phyloP scores from a whole-genome alignment of 73 alveolate genomes.

The Halteria grandinella region DNA sequence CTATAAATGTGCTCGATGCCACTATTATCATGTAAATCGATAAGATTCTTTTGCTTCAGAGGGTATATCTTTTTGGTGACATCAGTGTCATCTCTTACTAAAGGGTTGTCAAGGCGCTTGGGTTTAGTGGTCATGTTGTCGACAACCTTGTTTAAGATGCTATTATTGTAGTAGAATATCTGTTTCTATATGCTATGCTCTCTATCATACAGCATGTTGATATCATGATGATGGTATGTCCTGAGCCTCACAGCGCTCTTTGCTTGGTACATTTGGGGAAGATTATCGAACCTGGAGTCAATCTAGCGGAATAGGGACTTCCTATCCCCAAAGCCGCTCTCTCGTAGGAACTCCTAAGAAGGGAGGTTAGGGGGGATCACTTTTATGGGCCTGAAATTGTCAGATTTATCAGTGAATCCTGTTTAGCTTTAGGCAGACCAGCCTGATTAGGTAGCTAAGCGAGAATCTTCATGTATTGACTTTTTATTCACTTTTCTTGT shows the following conservation, averaged over 20 bases:
- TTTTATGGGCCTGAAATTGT: not conserved
- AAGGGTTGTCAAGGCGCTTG: no score
- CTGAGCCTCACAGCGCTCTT: not conserved
- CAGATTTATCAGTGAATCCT: not conserved
- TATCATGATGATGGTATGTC: not conserved
- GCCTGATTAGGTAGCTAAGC: no score
- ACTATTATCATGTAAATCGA: no score
- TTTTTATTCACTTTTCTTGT: no score
- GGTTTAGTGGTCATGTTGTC: no score
- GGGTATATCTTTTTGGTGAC: no score
- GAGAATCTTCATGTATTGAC: no score
- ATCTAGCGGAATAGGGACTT: not conserved
- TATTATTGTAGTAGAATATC: conserved; percentile 30
- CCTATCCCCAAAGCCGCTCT: no score
- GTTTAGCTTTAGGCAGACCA: not conserved
- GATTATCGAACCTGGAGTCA: not conserved
- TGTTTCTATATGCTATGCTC: conserved; percentile 1
- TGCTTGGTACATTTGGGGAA: not conserved
- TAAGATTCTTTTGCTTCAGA: no score
- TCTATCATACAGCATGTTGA: conserved; percentile 4
- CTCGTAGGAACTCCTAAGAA: not conserved
- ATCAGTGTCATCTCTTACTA: no score
- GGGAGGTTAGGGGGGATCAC: not conserved
- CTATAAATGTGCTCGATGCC: no score
- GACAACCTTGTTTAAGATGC: no score